These are phyloP conservation scores for Penicillium italicum DNA, from an alignment of 2,329 filamentous ascomycete species.

Conservation along the genomic window DNA sequence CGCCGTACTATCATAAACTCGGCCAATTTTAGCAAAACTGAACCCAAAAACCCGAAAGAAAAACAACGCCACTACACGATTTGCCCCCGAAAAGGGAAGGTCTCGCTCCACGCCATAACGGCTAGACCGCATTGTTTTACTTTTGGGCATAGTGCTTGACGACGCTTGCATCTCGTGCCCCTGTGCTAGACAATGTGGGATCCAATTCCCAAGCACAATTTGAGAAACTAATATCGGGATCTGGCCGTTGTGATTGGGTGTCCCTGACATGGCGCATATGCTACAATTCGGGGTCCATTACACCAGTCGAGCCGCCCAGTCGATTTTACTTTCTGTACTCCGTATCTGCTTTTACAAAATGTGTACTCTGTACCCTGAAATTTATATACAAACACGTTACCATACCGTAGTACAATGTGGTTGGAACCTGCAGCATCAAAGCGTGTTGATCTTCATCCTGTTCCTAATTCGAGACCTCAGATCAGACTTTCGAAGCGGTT, in stretches of 20 bases:
- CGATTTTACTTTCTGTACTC: background rate
- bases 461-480: conserved; percentile 11
- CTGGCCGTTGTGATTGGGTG: conserved; percentile 1
- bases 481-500: conserved; percentile 6
- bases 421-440: background rate
- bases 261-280: conserved; percentile 1
- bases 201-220: conserved; percentile 1
- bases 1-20: background rate
- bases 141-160: conserved; percentile 15
- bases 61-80: background rate
- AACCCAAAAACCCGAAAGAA: background rate
- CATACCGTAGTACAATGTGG: background rate
- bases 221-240: background rate
- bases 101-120: conserved; percentile 10
- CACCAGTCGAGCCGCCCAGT: background rate
- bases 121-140: conserved; percentile 8
- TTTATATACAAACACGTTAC: background rate
- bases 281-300: background rate
- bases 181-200: conserved; percentile 6
- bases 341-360: background rate
- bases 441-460: conserved; percentile 13
- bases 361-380: too few species aligned
- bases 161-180: conserved; percentile 13
- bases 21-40: background rate
- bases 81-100: conserved; percentile 15